phyloP scores from a whole-genome alignment of 495 filamentous ascomycete genomes.

The Friedmanniomyces simplex region DNA sequence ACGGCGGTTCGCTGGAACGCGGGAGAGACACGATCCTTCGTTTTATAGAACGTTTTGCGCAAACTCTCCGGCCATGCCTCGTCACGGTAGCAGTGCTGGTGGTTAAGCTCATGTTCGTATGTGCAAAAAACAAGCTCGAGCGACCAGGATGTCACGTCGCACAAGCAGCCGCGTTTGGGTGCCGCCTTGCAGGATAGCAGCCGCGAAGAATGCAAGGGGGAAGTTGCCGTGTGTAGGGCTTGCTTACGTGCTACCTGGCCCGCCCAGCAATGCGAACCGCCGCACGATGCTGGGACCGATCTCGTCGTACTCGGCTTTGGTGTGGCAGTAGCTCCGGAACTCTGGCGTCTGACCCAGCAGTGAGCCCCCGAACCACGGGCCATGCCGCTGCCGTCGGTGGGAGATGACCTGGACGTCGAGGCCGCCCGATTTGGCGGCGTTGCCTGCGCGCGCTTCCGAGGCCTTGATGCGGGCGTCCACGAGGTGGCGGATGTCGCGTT shows the following conservation, averaged over 20 bases:
- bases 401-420: constrained; percentile 93
- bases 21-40: not conserved
- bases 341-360: constrained; percentile 97
- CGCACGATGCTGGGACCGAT: constrained; percentile 90
- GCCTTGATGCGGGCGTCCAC: constrained; percentile 86
- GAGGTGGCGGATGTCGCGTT: constrained; percentile 90
- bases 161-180: not conserved
- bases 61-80: not conserved
- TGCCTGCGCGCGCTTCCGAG: constrained; percentile 79
- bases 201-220: not conserved
- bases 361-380: constrained; percentile 96
- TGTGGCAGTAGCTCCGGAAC: constrained; percentile 97
- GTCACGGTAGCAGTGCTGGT: not conserved
- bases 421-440: constrained; percentile 62
- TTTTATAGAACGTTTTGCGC: not conserved
- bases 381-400: constrained; percentile 91
- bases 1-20: constrained; percentile 9
- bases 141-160: not conserved
- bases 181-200: constrained; percentile 1
- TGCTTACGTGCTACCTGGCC: constrained; percentile 55
- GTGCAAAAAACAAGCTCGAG: not conserved
- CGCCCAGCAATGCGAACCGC: constrained; percentile 87
- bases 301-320: constrained; percentile 92
- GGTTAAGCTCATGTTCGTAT: not conserved
- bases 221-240: not conserved